Conservation (phyloP, 371 early-diverging fungal species). For the Mortierella sp. region DNA sequence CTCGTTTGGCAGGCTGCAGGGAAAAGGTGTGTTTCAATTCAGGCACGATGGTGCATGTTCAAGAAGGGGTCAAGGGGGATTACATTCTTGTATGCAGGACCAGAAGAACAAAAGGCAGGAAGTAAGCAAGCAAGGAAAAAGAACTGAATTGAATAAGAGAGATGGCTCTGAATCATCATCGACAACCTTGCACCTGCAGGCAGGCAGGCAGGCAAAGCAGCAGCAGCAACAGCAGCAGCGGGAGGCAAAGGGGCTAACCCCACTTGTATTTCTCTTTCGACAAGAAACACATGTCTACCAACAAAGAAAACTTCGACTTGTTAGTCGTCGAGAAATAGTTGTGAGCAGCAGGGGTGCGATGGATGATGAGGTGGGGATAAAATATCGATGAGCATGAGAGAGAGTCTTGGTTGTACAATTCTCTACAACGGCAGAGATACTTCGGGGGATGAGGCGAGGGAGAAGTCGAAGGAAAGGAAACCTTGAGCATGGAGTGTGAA, state of each 20-base stretch:
- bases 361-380: background rate
- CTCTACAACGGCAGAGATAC: conserved; percentile 6
- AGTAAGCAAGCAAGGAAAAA: no score
- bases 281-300: conserved; percentile 13
- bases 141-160: conserved; percentile 4
- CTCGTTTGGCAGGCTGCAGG: no score
- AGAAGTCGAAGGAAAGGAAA: background rate
- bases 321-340: background rate
- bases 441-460: background rate
- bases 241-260: background rate
- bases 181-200: background rate
- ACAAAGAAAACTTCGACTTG: background rate
- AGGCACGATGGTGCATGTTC: no score
- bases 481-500: background rate
- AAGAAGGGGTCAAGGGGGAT: no score
- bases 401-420: background rate
- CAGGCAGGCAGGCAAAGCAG: background rate
- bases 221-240: background rate
- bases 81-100: no score
- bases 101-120: no score
- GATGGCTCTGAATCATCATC: no score
- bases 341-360: conserved; percentile 2
- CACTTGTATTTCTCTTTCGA: background rate
- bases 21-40: background rate
- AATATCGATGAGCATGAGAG: background rate